Conservation (phyloP, 257 asterid genomes). For the Solanum phureja region DNA sequence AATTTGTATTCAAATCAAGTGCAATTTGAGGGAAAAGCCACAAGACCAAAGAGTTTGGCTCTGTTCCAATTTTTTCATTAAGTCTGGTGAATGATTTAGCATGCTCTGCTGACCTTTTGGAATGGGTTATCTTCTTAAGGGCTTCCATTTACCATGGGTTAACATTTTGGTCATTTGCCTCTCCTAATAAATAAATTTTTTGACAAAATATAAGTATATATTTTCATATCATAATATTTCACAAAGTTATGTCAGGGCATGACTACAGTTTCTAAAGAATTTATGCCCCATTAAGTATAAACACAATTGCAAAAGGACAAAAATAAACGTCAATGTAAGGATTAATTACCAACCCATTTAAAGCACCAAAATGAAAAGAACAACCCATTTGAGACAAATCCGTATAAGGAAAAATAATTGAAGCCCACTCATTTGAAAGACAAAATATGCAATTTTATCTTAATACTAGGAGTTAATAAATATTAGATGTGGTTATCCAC, state of each 20-base stretch:
- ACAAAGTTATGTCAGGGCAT: neutral
- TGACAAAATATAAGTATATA: neutral
- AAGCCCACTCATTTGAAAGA: neutral
- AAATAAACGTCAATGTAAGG: neutral
- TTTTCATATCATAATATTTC: neutral
- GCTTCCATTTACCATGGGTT: neutral
- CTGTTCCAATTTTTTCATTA: too few relatives aligned
- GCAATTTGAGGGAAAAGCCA: neutral
- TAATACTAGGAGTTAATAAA: neutral
- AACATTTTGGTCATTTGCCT: neutral
- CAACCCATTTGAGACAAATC: neutral
- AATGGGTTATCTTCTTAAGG: neutral
- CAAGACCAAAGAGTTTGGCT: neutral
- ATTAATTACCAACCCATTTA: neutral
- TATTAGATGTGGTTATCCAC: too few relatives aligned
- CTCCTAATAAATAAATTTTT: neutral
- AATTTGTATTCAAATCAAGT: neutral
- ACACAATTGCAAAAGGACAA: neutral
- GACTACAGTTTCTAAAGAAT: neutral
- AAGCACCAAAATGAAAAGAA: neutral
- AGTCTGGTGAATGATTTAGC: too few relatives aligned
- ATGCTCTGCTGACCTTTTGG: neutral
- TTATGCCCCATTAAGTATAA: neutral
- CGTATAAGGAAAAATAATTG: too few relatives aligned
- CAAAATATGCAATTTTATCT: neutral